Evolutionary conservation across 208 protist species (phyloP), one percentile per base, ranked within the genome.

Genomic region (Vickermania ingenoplastis): DNA sequence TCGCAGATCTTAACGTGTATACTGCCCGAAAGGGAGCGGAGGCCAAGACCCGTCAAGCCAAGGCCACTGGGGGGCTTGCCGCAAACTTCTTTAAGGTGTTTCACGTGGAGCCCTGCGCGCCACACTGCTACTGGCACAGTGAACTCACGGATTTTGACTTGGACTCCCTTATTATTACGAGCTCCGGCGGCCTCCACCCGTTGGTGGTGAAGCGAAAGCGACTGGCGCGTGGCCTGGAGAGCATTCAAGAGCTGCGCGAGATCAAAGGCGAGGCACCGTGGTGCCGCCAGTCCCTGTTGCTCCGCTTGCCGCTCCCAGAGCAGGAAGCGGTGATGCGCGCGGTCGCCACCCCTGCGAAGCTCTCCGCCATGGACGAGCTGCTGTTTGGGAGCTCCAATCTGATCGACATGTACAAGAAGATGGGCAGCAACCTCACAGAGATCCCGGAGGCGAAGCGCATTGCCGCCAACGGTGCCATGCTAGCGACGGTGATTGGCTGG

Each of bases 71-170:
- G 57, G 61, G 24, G 56, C 50, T 52, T 23, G n/a, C 31, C 25
- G 63, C 51, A 23, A 68, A 74, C 63, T 86, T 82, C 62, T 86
- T 89, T 67, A 80, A 83, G 45, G 57, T 92, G 26, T 84, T 83
- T 26, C 73, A 82, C 61, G 80, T 92, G 13, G 75, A 88, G 76
- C 86, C 86, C 29, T 92, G 86, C 50, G 68, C 81, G 64, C 61
- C 81, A 41, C 81, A 77, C 23, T 83, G 77, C 65, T 92, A 92
- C 69, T 92, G 86, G 83, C 58, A 67, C 27, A 85, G 72, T 50
- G 71, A 67, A 1, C 71, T 79, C 55, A 79, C 67, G 3, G 70
- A 88, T 26, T 56, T 72, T 13, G 86, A 92, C 53, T 69, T 92
- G 24, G 73, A 90, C 57, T 67, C 73, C 7, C 75, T 92, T 30